Percentiles rank a stretch among this genome's conserved stretches.
phyloP scores from a whole-genome alignment of 306 rosid species.

The Ceratonia siliqua region DNA sequence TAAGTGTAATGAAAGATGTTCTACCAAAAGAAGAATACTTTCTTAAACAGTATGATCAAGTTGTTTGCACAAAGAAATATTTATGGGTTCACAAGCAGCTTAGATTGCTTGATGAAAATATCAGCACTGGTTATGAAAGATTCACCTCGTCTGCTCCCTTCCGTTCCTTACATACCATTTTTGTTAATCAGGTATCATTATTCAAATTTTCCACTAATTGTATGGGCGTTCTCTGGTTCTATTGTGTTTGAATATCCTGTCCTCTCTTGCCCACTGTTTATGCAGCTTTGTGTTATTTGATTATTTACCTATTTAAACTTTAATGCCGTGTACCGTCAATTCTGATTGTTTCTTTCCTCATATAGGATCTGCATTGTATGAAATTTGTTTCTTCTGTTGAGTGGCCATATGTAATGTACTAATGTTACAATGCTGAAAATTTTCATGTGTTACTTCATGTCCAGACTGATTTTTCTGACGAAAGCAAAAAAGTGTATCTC shows the following conservation, averaged over 20 bases:
- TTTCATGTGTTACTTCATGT: background rate
- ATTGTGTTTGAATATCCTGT: background rate
- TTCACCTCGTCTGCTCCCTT: slow-evolving; percentile 38
- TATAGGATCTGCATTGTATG: background rate
- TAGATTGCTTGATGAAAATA: slow-evolving; percentile 41
- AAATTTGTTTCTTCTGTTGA: background rate
- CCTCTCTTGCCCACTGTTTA: background rate
- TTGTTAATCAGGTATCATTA: slow-evolving; percentile 63
- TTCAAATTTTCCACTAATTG: background rate
- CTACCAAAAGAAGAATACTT: slow-evolving; percentile 50
- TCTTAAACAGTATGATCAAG: slow-evolving; percentile 57
- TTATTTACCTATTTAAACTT: slow-evolving; percentile 15
- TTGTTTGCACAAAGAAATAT: slow-evolving; percentile 58
- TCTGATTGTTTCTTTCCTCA: slow-evolving; percentile 11
- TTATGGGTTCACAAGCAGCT: slow-evolving; percentile 65
- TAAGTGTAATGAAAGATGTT: slow-evolving; percentile 54
- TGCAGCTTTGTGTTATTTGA: background rate
- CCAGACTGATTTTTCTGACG: background rate
- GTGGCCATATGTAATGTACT: background rate
- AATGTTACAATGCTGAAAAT: background rate
- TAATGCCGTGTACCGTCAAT: background rate
- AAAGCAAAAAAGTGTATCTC: background rate
- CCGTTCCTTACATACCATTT: slow-evolving; percentile 46
- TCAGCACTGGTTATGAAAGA: slow-evolving; percentile 27
- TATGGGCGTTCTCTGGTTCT: background rate